phyloP scores from a whole-genome alignment of 2,329 filamentous ascomycete species.

The Trematosphaeria pertusa region DNA sequence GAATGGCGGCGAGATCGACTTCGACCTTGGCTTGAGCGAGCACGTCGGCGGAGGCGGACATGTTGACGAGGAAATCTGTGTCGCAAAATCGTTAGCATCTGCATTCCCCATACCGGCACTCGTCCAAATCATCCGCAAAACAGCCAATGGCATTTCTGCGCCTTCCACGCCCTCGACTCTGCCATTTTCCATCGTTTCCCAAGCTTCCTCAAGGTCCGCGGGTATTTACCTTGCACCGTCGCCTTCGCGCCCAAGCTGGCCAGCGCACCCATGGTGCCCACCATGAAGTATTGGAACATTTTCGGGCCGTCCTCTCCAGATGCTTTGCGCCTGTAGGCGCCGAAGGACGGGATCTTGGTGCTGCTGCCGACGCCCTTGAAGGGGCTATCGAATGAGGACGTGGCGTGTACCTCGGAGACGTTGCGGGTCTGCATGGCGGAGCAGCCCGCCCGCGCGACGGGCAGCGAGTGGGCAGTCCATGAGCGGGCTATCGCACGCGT shows the following conservation, averaged over 20 bases:
- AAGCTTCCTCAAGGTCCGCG: slow-evolving; percentile 14
- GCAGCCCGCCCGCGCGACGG: slow-evolving; percentile 54
- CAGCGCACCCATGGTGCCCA: slow-evolving; percentile 91
- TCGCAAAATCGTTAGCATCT: slow-evolving; percentile 37
- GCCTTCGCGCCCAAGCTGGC: slow-evolving; percentile 94
- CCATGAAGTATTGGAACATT: slow-evolving; percentile 98
- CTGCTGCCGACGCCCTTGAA: slow-evolving; percentile 60
- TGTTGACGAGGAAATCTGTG: slow-evolving; percentile 98
- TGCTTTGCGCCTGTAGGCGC: slow-evolving; percentile 79
- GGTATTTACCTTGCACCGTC: slow-evolving; percentile 87
- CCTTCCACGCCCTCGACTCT: slow-evolving; percentile 1
- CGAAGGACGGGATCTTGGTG: slow-evolving; percentile 85
- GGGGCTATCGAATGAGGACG: slow-evolving; percentile 60
- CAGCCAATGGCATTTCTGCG: slow-evolving; percentile 36
- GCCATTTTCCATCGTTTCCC: slow-evolving; percentile 9
- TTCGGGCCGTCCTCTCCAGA: slow-evolving; percentile 74
- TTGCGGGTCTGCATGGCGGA: slow-evolving; percentile 54
- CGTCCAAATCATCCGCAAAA: slow-evolving; percentile 36
- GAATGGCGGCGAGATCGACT: slow-evolving; percentile 89
- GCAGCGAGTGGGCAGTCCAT: slow-evolving; percentile 55
- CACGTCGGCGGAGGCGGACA: slow-evolving; percentile 98
- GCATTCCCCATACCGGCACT: slow-evolving; percentile 31
- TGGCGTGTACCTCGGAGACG: slow-evolving; percentile 45
- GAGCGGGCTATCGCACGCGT: slow-evolving; percentile 56
- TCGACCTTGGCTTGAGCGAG: slow-evolving; percentile 99